These are phyloP conservation scores for Zygosaccharomyces bisporus DNA, from an alignment of 805 yeast genomes.

Conservation along the genomic window DNA sequence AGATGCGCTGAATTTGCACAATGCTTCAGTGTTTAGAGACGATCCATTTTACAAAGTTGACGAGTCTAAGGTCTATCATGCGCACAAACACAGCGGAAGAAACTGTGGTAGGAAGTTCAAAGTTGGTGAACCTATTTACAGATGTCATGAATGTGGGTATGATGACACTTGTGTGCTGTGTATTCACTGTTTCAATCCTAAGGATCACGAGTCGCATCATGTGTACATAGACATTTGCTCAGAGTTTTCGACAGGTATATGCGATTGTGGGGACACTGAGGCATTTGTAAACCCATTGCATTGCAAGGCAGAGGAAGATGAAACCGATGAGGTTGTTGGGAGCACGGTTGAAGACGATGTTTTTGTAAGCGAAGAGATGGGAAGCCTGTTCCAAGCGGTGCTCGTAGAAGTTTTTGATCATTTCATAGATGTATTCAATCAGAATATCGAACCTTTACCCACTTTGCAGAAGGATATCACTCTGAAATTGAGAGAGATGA, in stretches of 20 bases:
- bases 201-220: conserved; percentile 64
- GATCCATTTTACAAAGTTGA: conserved; percentile 21
- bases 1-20: conserved; percentile 19
- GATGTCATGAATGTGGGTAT: conserved; percentile 72
- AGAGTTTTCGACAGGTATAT: conserved; percentile 52
- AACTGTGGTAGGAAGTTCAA: conserved; percentile 65
- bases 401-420: conserved; percentile 38
- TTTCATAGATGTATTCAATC: conserved; percentile 40
- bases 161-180: conserved; percentile 80
- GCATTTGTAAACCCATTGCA: conserved; percentile 54
- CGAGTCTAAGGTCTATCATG: conserved; percentile 12
- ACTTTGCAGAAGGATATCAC: conserved; percentile 33
- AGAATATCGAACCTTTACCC: conserved; percentile 35
- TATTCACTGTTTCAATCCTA: conserved; percentile 63
- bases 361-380: conserved; percentile 14
- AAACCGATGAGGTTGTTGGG: conserved; percentile 29
- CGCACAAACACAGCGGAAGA: conserved; percentile 49
- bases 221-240: conserved; percentile 50
- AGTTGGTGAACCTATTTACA: conserved; percentile 60
- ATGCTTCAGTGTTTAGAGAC: conserved; percentile 9
- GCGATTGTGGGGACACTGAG: conserved; percentile 70
- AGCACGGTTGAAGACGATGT: conserved; percentile 8
- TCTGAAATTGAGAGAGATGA: conserved; percentile 27
- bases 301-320: conserved; percentile 43
- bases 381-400: conserved; percentile 27